Base-by-base conservation (phyloP, 768 basidiomycete genomes). In the Agaricus sinodeliciosus region DNA sequence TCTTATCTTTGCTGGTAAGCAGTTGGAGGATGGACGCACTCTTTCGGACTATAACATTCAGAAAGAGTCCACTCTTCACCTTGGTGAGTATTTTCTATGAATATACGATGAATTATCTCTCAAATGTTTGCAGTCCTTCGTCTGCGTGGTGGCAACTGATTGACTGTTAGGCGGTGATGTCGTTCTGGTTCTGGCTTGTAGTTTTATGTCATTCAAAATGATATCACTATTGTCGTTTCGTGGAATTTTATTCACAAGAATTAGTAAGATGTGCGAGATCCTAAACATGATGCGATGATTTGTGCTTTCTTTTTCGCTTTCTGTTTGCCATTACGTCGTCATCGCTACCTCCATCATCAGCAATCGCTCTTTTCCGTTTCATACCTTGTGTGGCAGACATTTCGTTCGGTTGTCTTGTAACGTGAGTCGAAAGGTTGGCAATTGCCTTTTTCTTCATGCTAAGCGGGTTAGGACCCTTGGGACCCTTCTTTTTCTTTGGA, bases 381-480 rank as follows among this genome's bases (percentile, higher is more conserved):
- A 56, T 60, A 9, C 59, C 59, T 8, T 16, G 36, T 36, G 25
- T 57, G 49, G 7, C 54, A 58, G 51, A 57, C 49, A 40, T 67
- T 58, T 52, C 55, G 59, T 19, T 59, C 62, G 43, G 28, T 43
- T 70, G 70, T 51, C 31, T 19, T 74, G 43, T 61, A 61, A 54
- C 75, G 71, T 3, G 77, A 75, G 70, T 69, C 59, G 72, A 69
- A 15, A 77, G 67, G 47, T 13, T 40, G 50, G 59, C 36, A 36
- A 60, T 4, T 59, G 44, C 60, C 80, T 81, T 67, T 90, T 93
- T 96, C 76, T 92, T 94, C 42, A 94, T 72, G 55, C 91, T 94
- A 3, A 97, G 77, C 7, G 95, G 92, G 70, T 97, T 98, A 1
- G 94, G 93, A 0, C 80, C 90, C 63, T 91, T 94, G 0, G 87